Conservation (phyloP, 2,329 filamentous ascomycete genomes). For the Amylocarpus encephaloides region DNA sequence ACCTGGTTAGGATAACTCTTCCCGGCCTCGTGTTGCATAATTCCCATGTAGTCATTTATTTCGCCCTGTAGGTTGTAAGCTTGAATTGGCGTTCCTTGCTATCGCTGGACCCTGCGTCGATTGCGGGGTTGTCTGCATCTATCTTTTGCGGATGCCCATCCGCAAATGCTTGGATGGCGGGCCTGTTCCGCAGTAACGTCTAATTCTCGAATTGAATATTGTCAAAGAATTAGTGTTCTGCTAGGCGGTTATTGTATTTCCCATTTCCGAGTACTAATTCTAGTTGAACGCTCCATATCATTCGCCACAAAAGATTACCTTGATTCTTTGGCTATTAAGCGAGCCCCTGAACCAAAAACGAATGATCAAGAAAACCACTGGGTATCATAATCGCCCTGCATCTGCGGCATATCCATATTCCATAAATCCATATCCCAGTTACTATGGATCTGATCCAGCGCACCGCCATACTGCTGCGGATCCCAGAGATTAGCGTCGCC, state of each 20-base stretch:
- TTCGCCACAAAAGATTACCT: too few species aligned
- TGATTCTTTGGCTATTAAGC: background rate
- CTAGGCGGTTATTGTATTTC: too few species aligned
- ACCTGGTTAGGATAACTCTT: too few species aligned
- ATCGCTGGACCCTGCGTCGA: too few species aligned
- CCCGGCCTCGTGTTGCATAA: too few species aligned
- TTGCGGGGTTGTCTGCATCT: slow-evolving; percentile 12
- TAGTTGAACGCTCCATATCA: too few species aligned
- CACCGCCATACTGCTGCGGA: background rate
- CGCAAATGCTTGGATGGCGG: background rate
- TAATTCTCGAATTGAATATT: background rate
- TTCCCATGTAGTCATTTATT: too few species aligned
- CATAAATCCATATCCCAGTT: slow-evolving; percentile 1
- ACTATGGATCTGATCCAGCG: background rate
- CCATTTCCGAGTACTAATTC: too few species aligned
- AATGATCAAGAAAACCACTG: background rate
- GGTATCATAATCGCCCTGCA: background rate
- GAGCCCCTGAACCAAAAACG: background rate
- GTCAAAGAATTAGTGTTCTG: too few species aligned
- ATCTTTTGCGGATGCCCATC: background rate
- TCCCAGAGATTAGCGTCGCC: background rate
- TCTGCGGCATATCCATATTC: background rate
- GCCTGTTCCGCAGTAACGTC: background rate
- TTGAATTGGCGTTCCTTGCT: too few species aligned
- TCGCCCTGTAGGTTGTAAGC: too few species aligned